Percentiles rank a stretch among this genome's conserved stretches.
These are phyloP conservation scores for Citrus trifoliata DNA, from an alignment of 345 rosid genomes.

Conservation along the genomic window DNA sequence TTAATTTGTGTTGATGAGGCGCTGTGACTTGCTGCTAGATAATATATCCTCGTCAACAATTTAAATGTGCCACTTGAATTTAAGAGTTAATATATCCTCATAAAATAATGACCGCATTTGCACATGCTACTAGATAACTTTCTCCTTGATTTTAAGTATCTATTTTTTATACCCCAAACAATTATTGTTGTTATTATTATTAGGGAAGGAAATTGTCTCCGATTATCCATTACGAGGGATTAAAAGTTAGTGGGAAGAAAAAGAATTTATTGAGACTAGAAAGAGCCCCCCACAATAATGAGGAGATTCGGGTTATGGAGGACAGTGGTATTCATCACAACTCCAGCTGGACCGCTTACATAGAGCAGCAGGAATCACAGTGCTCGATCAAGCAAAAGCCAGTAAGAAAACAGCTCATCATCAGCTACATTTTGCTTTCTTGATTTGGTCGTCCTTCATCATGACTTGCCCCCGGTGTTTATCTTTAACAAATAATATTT, in stretches of 20 bases:
- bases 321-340: background rate
- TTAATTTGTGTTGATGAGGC: too few relatives aligned
- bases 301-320: background rate
- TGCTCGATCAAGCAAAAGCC: background rate
- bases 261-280: too few relatives aligned
- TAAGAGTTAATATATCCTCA: too few relatives aligned
- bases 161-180: too few relatives aligned
- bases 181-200: too few relatives aligned
- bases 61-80: too few relatives aligned
- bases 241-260: too few relatives aligned
- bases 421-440: background rate
- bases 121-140: rapidly evolving
- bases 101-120: rapidly evolving
- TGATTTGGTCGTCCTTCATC: background rate
- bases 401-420: background rate
- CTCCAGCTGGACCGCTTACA: background rate
- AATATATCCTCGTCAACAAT: too few relatives aligned
- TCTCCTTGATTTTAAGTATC: rapidly evolving
- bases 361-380: background rate
- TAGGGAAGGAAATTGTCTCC: background rate
- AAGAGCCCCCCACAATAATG: too few relatives aligned
- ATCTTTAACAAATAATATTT: too few relatives aligned
- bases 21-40: rapidly evolving
- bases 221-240: too few relatives aligned
- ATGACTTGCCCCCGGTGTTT: too few relatives aligned